Base-by-base conservation (phyloP, 2,329 filamentous ascomycete genomes). In the Diplodia mutila region DNA sequence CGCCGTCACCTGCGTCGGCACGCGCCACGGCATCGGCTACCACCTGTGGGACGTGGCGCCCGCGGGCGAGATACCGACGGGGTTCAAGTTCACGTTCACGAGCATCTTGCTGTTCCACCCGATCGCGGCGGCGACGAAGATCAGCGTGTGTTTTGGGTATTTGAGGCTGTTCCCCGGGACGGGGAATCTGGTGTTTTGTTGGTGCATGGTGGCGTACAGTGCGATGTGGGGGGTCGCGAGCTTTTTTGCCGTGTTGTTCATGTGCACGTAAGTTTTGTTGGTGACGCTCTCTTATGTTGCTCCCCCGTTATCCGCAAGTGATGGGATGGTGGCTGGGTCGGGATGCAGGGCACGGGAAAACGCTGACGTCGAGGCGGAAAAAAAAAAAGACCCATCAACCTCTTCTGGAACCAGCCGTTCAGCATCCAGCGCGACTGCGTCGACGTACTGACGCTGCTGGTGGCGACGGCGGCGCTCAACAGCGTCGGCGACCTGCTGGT, bases 111-210 rank as follows among this genome's bases (percentile, higher is more conserved):
- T 66, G 21, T 68, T 68, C 29, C 52, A 54, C 23, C 57, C 54
- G 4, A n/a, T 55, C 16, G 32, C 37, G 8, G 48, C 52, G 9
- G 21, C 59, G 29, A 75, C 74, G 9, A 77, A 77, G 49, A 71
- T 74, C 9, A 75, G 73, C 1, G 55, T 75, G 32, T 75, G 73
- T 46, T 37, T 75, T 1, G 75, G 74, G 1, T 77, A 77, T 52
- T 61, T 76, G 3, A 69, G 72, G 7, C 69, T 76, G 0, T 77
- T 76, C 34, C 73, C 74, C 3, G 69, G 71, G 23, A 68, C 65
- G 25, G 23, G n/a, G 11, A 75, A 75, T 48, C 73, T 70, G 48
- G 72, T 68, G 68, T 77, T 77, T 53, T 77, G 75, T 53, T 67
- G 69, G n/a, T 21, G 67, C n/a, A 72, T 74, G 71, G 64, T 77